Conservation (phyloP, 2,329 filamentous ascomycete genomes). For the Leptographium procerum region DNA sequence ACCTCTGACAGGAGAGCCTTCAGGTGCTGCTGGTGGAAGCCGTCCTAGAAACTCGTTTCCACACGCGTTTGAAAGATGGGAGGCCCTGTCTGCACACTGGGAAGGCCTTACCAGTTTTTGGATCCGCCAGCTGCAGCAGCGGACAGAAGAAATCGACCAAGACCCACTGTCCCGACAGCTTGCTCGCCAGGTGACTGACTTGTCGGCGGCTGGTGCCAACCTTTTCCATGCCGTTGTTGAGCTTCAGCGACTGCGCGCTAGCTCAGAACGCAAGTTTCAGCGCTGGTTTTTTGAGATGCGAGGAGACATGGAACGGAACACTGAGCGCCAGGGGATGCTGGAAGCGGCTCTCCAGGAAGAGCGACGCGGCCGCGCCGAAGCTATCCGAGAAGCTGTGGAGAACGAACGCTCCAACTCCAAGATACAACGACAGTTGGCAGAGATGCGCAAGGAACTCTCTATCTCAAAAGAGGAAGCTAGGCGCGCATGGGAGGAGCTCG, state of each 20-base stretch:
- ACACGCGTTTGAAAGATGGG: constrained; percentile 96
- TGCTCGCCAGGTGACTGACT: constrained; percentile 85
- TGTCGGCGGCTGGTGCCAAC: constrained; percentile 95
- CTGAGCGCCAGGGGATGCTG: constrained; percentile 73
- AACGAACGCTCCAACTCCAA: constrained; percentile 57
- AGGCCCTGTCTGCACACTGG: constrained; percentile 94
- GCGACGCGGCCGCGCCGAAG: constrained; percentile 55
- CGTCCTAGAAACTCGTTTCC: constrained; percentile 65
- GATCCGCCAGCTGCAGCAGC: constrained; percentile 86
- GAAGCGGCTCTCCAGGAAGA: constrained; percentile 66
- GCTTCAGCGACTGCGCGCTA: constrained; percentile 82
- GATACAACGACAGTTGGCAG: constrained; percentile 66
- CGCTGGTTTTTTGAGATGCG: constrained; percentile 97
- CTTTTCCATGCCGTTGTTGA: constrained; percentile 97
- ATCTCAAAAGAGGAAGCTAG: constrained; percentile 96
- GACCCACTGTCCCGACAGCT: constrained; percentile 81
- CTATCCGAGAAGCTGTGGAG: constrained; percentile 53
- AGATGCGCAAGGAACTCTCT: constrained; percentile 84
- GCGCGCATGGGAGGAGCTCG: constrained; percentile 93
- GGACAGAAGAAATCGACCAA: constrained; percentile 70
- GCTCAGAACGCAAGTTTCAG: constrained; percentile 95
- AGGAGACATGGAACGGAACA: constrained; percentile 71
- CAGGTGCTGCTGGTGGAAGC: constrained; percentile 17
- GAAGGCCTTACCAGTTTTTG: constrained; percentile 95
- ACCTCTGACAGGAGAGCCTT: constrained; percentile 21